Evolutionary conservation across 139 green algal genomes (phyloP).

Genomic region (Tetradesmus obliquus): DNA sequence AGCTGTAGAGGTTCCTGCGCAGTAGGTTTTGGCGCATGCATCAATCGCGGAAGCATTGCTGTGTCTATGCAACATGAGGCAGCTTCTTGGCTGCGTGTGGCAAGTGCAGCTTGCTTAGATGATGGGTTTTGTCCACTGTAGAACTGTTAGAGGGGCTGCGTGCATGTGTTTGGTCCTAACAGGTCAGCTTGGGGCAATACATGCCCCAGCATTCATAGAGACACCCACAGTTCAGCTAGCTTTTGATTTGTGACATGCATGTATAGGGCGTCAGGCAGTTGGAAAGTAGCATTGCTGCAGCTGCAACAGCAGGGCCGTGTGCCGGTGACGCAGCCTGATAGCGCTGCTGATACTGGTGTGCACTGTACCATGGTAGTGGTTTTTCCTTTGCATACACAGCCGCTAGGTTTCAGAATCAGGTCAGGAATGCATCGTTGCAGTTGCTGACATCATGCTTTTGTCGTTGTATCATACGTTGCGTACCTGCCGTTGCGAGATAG

Average conservation of each 20-base stretch:
- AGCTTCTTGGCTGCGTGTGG: too few relatives aligned
- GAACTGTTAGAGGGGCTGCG: background rate
- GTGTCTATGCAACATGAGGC: too few relatives aligned
- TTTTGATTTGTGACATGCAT: background rate
- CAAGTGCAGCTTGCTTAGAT: background rate
- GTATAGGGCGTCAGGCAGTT: background rate
- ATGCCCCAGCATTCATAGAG: background rate
- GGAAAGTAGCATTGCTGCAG: background rate
- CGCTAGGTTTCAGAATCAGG: background rate
- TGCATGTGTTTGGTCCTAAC: background rate
- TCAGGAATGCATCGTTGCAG: background rate
- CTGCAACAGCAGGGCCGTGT: background rate
- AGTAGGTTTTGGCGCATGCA: too few relatives aligned
- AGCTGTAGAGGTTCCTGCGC: too few relatives aligned
- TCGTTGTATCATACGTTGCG: too few relatives aligned
- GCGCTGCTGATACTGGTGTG: background rate
- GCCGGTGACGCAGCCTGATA: background rate
- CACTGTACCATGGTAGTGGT: background rate
- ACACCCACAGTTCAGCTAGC: background rate
- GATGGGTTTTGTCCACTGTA: background rate
- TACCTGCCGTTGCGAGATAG: background rate
- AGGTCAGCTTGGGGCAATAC: background rate
- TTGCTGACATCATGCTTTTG: too few relatives aligned
- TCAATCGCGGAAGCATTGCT: too few relatives aligned
- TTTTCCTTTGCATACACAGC: background rate